Percentiles rank a stretch among this genome's conserved stretches.
Conservation (phyloP, 148 eudicot genomes). For the Dysphania ambrosioides region DNA sequence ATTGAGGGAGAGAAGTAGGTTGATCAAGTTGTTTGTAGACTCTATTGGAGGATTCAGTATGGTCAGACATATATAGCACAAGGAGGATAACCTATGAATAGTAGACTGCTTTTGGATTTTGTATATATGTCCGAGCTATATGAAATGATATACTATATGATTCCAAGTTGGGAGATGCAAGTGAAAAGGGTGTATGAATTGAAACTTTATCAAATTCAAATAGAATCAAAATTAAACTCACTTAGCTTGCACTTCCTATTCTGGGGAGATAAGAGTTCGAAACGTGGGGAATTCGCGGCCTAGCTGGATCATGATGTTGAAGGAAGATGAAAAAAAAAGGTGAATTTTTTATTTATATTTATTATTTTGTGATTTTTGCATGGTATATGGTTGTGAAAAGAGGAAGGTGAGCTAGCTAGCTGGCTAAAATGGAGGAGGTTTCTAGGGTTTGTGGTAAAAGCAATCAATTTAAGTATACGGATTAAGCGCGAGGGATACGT, state of each 20-base stretch:
- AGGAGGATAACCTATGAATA: not conserved
- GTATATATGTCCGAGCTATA: not conserved
- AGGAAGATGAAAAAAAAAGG: not conserved
- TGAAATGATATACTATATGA: not conserved
- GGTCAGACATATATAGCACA: slow-evolving; percentile 3
- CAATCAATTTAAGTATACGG: not conserved
- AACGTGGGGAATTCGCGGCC: slow-evolving; percentile 15
- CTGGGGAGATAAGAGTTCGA: not conserved
- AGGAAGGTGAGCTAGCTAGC: not conserved
- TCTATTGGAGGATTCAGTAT: not conserved
- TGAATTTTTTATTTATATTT: not conserved
- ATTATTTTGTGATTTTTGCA: not conserved
- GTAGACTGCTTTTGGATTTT: not conserved
- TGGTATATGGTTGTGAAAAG: not conserved
- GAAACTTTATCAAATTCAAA: not conserved
- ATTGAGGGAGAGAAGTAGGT: not conserved
- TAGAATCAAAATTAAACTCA: not conserved
- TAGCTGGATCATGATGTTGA: not conserved
- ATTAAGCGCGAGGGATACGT: not conserved
- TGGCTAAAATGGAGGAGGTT: not conserved
- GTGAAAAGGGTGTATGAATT: not conserved
- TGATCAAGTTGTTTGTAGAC: not conserved
- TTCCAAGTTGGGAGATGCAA: not conserved
- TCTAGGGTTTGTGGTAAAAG: slow-evolving; percentile 2
- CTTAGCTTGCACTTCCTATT: not conserved